Percentiles rank a stretch among this genome's conserved stretches.
These are phyloP conservation scores for Elsinoe perseae DNA, from an alignment of 2,329 filamentous ascomycete species.

Conservation along the genomic window DNA sequence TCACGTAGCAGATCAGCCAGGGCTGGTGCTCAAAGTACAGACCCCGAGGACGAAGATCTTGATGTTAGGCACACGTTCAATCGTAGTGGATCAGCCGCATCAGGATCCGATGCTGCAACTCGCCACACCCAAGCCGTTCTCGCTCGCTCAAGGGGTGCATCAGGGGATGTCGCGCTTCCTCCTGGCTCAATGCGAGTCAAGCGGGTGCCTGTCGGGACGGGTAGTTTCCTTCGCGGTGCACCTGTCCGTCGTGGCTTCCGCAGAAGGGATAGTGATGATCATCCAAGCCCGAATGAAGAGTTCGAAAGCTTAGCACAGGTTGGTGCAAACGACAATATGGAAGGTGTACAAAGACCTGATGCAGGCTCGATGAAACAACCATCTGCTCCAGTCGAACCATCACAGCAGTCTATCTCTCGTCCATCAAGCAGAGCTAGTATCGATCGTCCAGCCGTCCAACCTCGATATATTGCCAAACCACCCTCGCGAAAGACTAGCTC, in stretches of 20 bases:
- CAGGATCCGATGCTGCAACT: conserved; percentile 44
- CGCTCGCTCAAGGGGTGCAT: conserved; percentile 40
- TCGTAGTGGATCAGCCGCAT: conserved; percentile 33
- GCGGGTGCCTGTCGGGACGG: conserved; percentile 64
- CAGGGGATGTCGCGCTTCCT: conserved; percentile 55
- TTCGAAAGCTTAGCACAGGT: conserved; percentile 14
- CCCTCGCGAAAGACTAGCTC: conserved; percentile 25
- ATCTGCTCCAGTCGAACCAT: neutral
- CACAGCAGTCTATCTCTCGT: neutral
- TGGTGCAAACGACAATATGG: neutral
- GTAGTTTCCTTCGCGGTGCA: conserved; percentile 65
- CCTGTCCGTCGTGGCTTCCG: conserved; percentile 65
- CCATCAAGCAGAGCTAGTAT: conserved; percentile 13
- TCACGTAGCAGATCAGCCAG: conserved; percentile 25
- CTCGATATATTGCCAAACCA: conserved; percentile 18
- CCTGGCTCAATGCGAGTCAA: conserved; percentile 73
- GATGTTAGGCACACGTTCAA: conserved; percentile 13
- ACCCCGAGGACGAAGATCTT: conserved; percentile 13
- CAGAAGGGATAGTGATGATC: conserved; percentile 48
- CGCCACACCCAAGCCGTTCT: conserved; percentile 37
- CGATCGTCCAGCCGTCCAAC: neutral
- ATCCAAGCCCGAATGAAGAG: conserved; percentile 34
- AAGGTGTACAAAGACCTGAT: neutral
- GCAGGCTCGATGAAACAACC: neutral
- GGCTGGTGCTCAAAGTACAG: conserved; percentile 10